These are phyloP conservation scores for Primulina huaijiensis DNA, from an alignment of 257 asterid species.

Conservation along the genomic window DNA sequence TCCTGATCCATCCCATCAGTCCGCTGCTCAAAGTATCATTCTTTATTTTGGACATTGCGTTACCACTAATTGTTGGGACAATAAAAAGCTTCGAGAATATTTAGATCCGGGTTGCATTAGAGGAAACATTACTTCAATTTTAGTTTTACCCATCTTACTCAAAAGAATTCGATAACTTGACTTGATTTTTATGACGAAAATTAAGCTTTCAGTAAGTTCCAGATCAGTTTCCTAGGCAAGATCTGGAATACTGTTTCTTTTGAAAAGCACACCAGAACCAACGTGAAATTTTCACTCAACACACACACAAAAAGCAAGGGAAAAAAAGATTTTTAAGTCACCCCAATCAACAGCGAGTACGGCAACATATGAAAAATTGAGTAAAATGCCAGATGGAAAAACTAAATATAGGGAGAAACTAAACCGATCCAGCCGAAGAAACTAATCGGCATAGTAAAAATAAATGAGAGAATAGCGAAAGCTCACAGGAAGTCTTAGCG, in stretches of 20 bases:
- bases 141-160: background rate
- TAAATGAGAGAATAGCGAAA: background rate
- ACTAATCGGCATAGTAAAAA: background rate
- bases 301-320: too few species aligned
- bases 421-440: too few species aligned
- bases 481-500: constrained; percentile 74
- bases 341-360: background rate
- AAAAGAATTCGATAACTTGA: background rate
- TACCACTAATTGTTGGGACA: too few species aligned
- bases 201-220: background rate
- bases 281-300: too few species aligned
- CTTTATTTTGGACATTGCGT: background rate
- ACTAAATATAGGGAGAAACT: background rate
- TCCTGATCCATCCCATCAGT: background rate
- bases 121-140: background rate
- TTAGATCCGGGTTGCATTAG: background rate
- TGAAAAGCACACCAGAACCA: background rate
- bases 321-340: background rate
- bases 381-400: background rate
- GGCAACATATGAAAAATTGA: too few species aligned
- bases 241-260: background rate
- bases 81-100: too few species aligned
- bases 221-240: background rate
- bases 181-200: background rate
- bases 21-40: background rate